Conservation (phyloP, 2,329 filamentous ascomycete genomes). For the Hypoxylon sp. region DNA sequence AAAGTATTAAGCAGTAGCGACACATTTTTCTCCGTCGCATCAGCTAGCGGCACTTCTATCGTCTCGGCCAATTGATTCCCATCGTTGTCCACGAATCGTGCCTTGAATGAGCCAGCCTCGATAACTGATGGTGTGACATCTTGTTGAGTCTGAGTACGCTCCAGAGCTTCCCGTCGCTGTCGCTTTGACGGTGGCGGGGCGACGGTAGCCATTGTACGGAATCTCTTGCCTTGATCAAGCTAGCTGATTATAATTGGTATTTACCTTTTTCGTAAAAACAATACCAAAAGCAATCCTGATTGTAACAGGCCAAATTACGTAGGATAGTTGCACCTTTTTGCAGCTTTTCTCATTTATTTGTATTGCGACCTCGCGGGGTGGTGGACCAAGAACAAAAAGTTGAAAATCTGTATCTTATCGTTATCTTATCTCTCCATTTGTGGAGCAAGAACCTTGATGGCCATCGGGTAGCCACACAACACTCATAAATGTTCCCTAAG, state of each 20-base stretch:
- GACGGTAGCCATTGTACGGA: constrained; percentile 78
- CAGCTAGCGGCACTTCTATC: constrained; percentile 81
- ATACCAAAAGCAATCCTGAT: not conserved
- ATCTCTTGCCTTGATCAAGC: not conserved
- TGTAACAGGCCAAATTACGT: not conserved
- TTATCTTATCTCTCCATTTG: not conserved
- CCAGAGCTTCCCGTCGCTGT: constrained; percentile 81
- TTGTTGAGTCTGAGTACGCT: constrained; percentile 80
- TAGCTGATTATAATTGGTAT: constrained; percentile 1
- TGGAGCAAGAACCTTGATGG: constrained; percentile 24
- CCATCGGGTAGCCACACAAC: constrained; percentile 6
- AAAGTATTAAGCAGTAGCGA: constrained; percentile 89
- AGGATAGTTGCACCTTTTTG: not conserved
- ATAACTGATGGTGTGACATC: constrained; percentile 78
- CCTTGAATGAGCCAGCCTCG: constrained; percentile 81
- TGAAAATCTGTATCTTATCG: constrained; percentile 39
- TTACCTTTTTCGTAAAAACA: not conserved
- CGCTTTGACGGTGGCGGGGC: constrained; percentile 89
- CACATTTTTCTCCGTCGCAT: constrained; percentile 90
- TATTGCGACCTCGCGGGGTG: constrained; percentile 42
- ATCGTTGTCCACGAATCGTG: constrained; percentile 89
- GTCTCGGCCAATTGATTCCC: constrained; percentile 79
- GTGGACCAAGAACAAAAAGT: constrained; percentile 45
- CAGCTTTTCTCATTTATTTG: constrained; percentile 18
- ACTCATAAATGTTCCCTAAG: not conserved